Evolutionary conservation across 495 filamentous ascomycete genomes (phyloP).

Genomic region (Penicillium coffeae): DNA sequence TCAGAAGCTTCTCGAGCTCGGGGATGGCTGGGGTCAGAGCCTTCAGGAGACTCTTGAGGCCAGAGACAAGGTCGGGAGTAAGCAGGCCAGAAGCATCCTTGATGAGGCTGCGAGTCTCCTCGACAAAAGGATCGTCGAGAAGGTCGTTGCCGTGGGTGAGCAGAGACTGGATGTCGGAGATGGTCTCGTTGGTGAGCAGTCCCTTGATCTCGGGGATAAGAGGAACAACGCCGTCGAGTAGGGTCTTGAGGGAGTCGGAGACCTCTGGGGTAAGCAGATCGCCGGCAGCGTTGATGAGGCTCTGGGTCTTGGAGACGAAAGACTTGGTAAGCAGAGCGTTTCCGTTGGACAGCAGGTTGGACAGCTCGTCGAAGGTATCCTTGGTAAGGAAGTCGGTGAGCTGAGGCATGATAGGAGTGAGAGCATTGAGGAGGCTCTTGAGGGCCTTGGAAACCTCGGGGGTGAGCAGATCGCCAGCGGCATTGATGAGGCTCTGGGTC

Average conservation of each 20-base stretch:
- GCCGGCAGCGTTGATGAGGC: constrained; percentile 19
- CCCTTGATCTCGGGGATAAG: constrained; percentile 31
- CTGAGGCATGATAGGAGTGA: constrained; percentile 21
- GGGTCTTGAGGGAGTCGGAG: constrained; percentile 21
- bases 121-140: constrained; percentile 29
- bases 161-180: constrained; percentile 32
- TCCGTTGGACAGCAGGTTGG: constrained; percentile 35
- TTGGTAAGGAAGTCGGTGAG: constrained; percentile 25
- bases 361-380: constrained; percentile 31
- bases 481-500: constrained; percentile 16
- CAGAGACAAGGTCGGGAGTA: constrained; percentile 30
- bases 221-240: constrained; percentile 32
- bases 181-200: constrained; percentile 26
- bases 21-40: constrained; percentile 32
- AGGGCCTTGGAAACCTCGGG: constrained; percentile 6
- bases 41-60: constrained; percentile 34
- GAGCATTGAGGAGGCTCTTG: constrained; percentile 11
- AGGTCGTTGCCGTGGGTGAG: constrained; percentile 30
- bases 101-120: constrained; percentile 17
- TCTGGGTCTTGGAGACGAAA: constrained; percentile 25
- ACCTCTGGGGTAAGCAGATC: constrained; percentile 14
- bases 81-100: constrained; percentile 21
- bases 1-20: constrained; percentile 33
- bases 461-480: constrained; percentile 11
- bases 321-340: constrained; percentile 29